Base-by-base conservation (phyloP, 495 filamentous ascomycete species). In the Penicillium manginii region DNA sequence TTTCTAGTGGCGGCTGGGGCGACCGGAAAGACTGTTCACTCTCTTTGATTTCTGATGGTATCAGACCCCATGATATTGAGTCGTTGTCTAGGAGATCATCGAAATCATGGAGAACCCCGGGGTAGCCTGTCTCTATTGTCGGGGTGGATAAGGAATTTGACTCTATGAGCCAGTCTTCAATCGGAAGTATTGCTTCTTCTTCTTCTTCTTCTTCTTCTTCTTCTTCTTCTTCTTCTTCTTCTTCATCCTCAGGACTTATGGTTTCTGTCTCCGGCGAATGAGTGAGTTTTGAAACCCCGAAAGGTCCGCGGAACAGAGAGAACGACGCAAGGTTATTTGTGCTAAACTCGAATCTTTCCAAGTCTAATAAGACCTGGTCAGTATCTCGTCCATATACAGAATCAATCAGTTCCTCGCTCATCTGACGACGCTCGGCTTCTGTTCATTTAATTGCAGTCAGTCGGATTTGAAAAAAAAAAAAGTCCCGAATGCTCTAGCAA, bases 391-490 rank as follows among this genome's bases (percentile, higher is more conserved):
- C 26, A 2, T 50, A 47, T 1, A 60, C 12, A 2, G 59, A 60
- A 12, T 46, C 35, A 12, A 55, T 2, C 0, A 65, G 3, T 33
- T 53, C 26, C 17, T 58, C 39, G 17, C 57, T 68, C 62, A 68
- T 65, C 12, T 46, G 31, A 6, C 26, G 62, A 3, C 62, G 59
- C 22, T 65, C 62, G 4, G 54, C n/a, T n/a, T 62, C 62, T 68
- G 32, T 47, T 26, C 3, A 46, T 19, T n/a, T 7, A 32, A 47
- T 35, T 11, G 40, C 18, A 10, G 45, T 43, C 37, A 50, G 26
- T 29, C 4, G 26, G 26, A 0, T 29, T 45, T n/a, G 2, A 21
- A n/a, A 26, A 14, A 17, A 11, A 21, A n/a, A 26, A 14, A n/a
- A 17, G 22, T 43, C 7, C 14, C 2, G 23, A 23, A 21, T 29